A percentile compares a stretch with the other conserved stretches of the same genome.
Evolutionary conservation across 108 stramenopile species (phyloP).

Genomic region (Conticribra guillardii): DNA sequence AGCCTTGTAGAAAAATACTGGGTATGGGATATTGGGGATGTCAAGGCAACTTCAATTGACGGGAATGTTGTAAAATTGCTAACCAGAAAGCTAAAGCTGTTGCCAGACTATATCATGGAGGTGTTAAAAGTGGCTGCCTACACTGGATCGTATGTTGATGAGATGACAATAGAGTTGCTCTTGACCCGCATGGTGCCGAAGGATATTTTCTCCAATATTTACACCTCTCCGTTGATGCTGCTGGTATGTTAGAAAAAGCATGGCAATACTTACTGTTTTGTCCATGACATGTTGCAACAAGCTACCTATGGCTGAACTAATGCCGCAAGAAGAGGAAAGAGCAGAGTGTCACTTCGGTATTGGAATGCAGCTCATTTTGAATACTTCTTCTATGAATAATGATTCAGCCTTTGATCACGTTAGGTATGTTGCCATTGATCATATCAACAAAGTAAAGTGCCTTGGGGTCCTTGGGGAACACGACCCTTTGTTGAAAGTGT

Average conservation of each 20-base stretch:
- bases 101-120: not conserved
- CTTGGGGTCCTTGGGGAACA: not conserved
- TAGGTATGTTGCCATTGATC: not conserved
- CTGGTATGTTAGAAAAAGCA: conserved; percentile 11
- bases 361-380: not conserved
- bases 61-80: conserved; percentile 11
- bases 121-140: conserved; percentile 17
- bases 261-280: conserved; percentile 10
- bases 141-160: conserved; percentile 14
- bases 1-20: conserved; percentile 1
- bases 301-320: no score
- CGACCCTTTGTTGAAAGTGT: not conserved
- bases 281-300: conserved; percentile 19
- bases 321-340: no score
- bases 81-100: not conserved
- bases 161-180: not conserved
- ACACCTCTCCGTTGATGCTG: conserved; percentile 1
- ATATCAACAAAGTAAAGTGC: not conserved
- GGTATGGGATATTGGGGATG: conserved; percentile 22
- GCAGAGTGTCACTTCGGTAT: not conserved
- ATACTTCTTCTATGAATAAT: not conserved
- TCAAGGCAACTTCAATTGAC: conserved; percentile 5
- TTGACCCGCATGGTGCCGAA: not conserved
- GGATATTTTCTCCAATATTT: not conserved
- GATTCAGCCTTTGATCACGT: not conserved